Evolutionary conservation across 805 yeast species (phyloP).

Genomic region (Spathaspora gorwiae): DNA sequence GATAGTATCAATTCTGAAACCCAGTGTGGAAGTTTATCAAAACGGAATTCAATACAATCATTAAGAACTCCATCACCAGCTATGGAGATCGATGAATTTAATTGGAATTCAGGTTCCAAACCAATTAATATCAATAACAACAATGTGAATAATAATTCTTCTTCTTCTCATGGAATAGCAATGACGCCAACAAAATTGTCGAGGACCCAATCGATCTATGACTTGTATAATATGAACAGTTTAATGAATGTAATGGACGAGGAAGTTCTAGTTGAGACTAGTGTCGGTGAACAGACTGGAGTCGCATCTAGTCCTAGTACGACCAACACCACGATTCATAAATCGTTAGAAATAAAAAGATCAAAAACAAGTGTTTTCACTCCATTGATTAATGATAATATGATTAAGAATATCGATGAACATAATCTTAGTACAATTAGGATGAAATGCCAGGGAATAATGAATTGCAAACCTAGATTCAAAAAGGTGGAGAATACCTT

Average conservation of each 20-base stretch:
- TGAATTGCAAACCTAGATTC: constrained; percentile 10
- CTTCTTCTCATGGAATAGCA: constrained; percentile 1
- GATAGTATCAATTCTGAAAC: constrained; percentile 5
- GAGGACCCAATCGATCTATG: constrained; percentile 34
- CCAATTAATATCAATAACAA: constrained; percentile 11
- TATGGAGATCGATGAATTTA: constrained; percentile 27
- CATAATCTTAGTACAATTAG: constrained; percentile 16
- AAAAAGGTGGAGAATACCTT: background rate
- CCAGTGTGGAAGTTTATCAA: constrained; percentile 13
- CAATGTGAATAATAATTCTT: background rate
- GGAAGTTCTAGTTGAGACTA: constrained; percentile 1
- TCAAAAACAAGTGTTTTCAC: constrained; percentile 20
- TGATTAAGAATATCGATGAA: constrained; percentile 15
- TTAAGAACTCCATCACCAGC: constrained; percentile 35
- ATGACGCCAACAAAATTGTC: constrained; percentile 18
- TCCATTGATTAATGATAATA: constrained; percentile 15
- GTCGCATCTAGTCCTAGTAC: background rate
- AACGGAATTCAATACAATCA: constrained; percentile 24
- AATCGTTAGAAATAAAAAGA: constrained; percentile 12
- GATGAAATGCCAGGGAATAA: constrained; percentile 20
- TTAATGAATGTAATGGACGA: constrained; percentile 6
- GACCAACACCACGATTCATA: background rate
- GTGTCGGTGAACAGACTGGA: background rate
- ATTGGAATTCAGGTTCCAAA: constrained; percentile 14
- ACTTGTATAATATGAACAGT: constrained; percentile 12